phyloP scores from a whole-genome alignment of 768 basidiomycete genomes.

The Albatrellus ellisii region DNA sequence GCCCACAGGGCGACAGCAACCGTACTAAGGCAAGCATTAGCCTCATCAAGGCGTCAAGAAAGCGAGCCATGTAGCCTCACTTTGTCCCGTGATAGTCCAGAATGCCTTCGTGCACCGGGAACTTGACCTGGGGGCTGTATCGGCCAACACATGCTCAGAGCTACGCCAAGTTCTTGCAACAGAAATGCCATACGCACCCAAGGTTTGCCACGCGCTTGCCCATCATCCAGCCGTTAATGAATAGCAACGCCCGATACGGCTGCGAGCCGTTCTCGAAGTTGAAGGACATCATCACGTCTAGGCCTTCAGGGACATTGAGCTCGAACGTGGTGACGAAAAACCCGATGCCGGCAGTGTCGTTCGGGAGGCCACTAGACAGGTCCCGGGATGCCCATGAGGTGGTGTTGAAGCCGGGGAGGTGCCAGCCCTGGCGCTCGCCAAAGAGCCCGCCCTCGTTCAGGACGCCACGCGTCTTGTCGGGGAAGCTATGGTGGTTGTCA shows the following conservation, averaged over 20 bases:
- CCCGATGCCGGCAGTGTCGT: conserved; percentile 51
- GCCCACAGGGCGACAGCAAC: conserved; percentile 21
- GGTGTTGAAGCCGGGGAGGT: conserved; percentile 44
- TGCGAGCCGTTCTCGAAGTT: conserved; percentile 50
- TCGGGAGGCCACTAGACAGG: conserved; percentile 45
- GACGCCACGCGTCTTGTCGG: conserved; percentile 44
- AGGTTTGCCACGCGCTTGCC: conserved; percentile 39
- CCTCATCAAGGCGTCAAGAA: neutral
- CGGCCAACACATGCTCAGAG: neutral
- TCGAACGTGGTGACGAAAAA: conserved; percentile 72
- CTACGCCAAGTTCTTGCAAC: neutral
- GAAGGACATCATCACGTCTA: conserved; percentile 65
- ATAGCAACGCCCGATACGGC: conserved; percentile 59
- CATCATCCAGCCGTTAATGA: conserved; percentile 87
- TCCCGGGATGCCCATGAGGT: conserved; percentile 46
- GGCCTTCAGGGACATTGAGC: conserved; percentile 39
- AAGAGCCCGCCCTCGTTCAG: conserved; percentile 33
- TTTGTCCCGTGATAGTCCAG: conserved; percentile 60
- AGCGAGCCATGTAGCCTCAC: conserved; percentile 25
- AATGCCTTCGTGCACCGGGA: conserved; percentile 78
- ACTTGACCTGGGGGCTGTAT: conserved; percentile 58
- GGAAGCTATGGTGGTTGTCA: conserved; percentile 37
- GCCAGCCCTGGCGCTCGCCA: conserved; percentile 34
- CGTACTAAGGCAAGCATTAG: conserved; percentile 4
- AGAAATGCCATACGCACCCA: conserved; percentile 12